Conservation (phyloP, 164 flowering plant species). For the Magnolia sinica region DNA sequence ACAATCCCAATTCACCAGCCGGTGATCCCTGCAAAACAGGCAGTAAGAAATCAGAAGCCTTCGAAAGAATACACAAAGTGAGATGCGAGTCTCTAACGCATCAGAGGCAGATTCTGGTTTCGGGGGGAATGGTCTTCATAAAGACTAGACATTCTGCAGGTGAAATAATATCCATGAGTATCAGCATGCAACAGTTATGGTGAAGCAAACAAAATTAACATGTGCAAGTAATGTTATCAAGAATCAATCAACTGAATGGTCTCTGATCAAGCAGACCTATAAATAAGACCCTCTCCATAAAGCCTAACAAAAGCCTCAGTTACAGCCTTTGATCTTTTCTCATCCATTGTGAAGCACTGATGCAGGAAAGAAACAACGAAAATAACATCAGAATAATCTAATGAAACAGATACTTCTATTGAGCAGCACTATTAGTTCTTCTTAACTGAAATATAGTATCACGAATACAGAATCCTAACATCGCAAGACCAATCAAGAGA, state of each 20-base stretch:
- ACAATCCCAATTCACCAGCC: slow-evolving; percentile 97
- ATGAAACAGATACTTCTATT: neutral
- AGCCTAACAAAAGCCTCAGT: slow-evolving; percentile 94
- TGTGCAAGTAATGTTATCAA: neutral
- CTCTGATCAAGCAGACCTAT: slow-evolving; percentile 43
- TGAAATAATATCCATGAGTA: no score
- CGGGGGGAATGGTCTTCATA: no score
- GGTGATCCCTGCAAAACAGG: slow-evolving; percentile 57
- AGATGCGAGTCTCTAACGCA: no score
- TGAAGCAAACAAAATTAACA: no score
- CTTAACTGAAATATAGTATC: neutral
- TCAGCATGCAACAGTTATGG: no score
- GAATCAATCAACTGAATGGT: neutral
- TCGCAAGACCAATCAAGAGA: slow-evolving; percentile 99
- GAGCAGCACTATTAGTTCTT: neutral
- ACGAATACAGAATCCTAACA: slow-evolving; percentile 34
- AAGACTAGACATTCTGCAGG: no score
- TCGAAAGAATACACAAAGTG: no score
- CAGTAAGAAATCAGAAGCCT: neutral
- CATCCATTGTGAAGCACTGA: slow-evolving; percentile 97
- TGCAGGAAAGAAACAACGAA: slow-evolving; percentile 2
- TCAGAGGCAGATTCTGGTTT: no score
- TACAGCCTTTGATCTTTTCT: slow-evolving; percentile 79
- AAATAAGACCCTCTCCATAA: slow-evolving; percentile 69
- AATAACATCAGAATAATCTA: neutral